Base-by-base conservation (phyloP, 495 filamentous ascomycete genomes). In the Baudoinia panamericana region DNA sequence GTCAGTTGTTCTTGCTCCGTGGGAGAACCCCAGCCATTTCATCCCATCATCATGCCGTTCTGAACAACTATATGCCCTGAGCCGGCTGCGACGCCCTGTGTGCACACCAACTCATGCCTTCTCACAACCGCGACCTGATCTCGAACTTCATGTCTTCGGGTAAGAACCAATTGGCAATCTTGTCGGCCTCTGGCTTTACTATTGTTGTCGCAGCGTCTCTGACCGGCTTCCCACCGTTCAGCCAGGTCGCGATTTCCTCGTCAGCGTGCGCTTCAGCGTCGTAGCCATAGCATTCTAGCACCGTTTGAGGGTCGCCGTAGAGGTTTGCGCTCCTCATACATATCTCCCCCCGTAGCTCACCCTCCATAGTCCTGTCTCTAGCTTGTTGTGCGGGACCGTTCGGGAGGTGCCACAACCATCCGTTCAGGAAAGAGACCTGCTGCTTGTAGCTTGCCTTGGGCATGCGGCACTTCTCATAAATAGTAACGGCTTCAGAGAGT, bases 261-360 rank as follows among this genome's bases (percentile, higher is more conserved):
- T 53, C 49, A 2, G 48, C 56, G 40, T 56, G 48, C 36, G 28
- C 45, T 30, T 56, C 57, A 0, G 54, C 53, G 32, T 59, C 50
- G 29, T 53, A 59, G 6, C 56, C 56, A 38, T 59, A 59, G 10
- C 49, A 37, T 17, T 57, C 46, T 5, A 55, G 32, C 18, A 51
- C 46, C 3, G 39, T 45, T 6, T 39, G 17, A 16, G 54, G 52
- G 38, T 59, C 54, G 0, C 48, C 52, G 21, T 57, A 56, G 17
- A 55, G 34, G 36, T 59, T 57, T 13, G 52, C 34, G 32, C 52
- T 56, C 7, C 52, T 30, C 27, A 59, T 20, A 1, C 43, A 39
- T 10, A 42, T 48, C 25, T 55, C 48, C 39, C 64, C 69, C 60
- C 20, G 61, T 59, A 52, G 27, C 39, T 52, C 49, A 10, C 17